Evolutionary conservation across 2,329 filamentous ascomycete genomes (phyloP).

Genomic region (Trichoderma afroharzianum): DNA sequence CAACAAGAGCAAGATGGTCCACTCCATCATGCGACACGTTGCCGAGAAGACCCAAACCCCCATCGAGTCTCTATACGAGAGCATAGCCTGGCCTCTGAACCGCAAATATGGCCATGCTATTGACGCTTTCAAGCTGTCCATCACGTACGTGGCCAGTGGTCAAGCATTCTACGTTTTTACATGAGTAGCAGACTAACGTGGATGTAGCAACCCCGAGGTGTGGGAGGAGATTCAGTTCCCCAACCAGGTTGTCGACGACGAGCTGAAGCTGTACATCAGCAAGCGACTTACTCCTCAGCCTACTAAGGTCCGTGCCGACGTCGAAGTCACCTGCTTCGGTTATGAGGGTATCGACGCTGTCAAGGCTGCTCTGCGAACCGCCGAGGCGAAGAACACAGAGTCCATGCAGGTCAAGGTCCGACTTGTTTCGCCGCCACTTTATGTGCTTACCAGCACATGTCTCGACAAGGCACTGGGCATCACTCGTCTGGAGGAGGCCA

Average conservation of each 20-base stretch:
- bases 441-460: constrained; percentile 93
- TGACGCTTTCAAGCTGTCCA: constrained; percentile 98
- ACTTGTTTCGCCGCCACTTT: constrained; percentile 94
- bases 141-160: constrained; percentile 63
- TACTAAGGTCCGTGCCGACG: constrained; percentile 97
- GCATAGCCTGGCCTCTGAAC: constrained; percentile 95
- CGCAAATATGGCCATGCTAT: constrained; percentile 95
- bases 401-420: constrained; percentile 97
- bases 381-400: constrained; percentile 86
- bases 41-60: constrained; percentile 93
- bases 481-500: constrained; percentile 78
- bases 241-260: constrained; percentile 77
- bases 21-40: constrained; percentile 98
- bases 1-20: constrained; percentile 99
- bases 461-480: constrained; percentile 90
- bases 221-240: constrained; percentile 93
- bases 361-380: constrained; percentile 85
- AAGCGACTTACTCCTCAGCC: constrained; percentile 96
- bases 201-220: constrained; percentile 79
- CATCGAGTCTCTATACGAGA: constrained; percentile 93
- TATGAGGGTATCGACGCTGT: constrained; percentile 99
- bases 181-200: constrained; percentile 19
- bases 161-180: neutral
- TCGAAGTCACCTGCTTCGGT: constrained; percentile 91
- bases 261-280: constrained; percentile 91